A percentile compares a stretch with the other conserved stretches of the same genome.
phyloP scores from a whole-genome alignment of 2,329 filamentous ascomycete genomes.

The Microdochium trichocladiopsis region DNA sequence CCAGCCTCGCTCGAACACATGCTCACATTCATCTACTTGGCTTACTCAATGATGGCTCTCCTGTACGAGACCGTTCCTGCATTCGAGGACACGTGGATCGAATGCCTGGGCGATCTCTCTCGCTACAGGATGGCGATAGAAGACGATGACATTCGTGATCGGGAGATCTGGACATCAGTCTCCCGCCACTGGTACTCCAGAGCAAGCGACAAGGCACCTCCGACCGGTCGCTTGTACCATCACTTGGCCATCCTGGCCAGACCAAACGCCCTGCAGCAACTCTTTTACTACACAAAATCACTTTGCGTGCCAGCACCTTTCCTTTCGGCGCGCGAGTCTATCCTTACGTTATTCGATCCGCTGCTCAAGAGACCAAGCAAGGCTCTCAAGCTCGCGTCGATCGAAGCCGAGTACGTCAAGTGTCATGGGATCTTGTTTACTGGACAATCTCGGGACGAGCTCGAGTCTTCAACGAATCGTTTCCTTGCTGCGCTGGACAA shows the following conservation, averaged over 20 bases:
- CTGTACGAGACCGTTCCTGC: conserved; percentile 77
- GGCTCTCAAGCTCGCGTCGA: conserved; percentile 27
- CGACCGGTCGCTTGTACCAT: conserved; percentile 75
- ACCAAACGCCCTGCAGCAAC: conserved; percentile 61
- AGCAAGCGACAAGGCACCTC: conserved; percentile 69
- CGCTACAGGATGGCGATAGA: conserved; percentile 88
- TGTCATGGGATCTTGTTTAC: conserved; percentile 60
- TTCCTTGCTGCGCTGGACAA: conserved; percentile 48
- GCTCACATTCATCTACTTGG: conserved; percentile 81
- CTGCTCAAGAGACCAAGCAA: conserved; percentile 29
- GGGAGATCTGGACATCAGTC: conserved; percentile 76
- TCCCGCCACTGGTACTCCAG: conserved; percentile 79
- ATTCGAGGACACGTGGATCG: conserved; percentile 88
- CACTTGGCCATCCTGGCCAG: conserved; percentile 76
- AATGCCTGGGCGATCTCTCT: conserved; percentile 81
- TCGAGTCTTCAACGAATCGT: conserved; percentile 33
- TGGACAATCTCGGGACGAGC: conserved; percentile 35
- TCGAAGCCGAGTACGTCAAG: conserved; percentile 57
- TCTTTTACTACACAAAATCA: conserved; percentile 66
- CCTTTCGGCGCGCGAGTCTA: conserved; percentile 58
- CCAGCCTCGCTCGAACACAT: conserved; percentile 80
- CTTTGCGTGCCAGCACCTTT: conserved; percentile 65
- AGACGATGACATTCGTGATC: conserved; percentile 66
- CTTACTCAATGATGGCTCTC: conserved; percentile 85
- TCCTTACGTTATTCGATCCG: conserved; percentile 62